A percentile compares a stretch with the other conserved stretches of the same genome.
Conservation (phyloP, 331 rosid genomes). For the Cydonia oblonga region DNA sequence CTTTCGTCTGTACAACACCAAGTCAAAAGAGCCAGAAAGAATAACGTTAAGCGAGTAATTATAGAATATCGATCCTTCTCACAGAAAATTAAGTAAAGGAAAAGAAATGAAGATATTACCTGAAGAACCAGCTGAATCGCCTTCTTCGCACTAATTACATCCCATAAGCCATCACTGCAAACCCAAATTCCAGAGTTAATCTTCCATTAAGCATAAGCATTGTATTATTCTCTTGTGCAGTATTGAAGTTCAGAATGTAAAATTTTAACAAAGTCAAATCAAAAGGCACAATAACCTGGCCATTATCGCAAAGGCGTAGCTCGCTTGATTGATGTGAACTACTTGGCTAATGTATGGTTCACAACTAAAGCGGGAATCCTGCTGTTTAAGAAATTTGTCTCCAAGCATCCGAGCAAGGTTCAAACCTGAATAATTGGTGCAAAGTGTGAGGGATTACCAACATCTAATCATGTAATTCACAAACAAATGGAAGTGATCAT, state of each 20-base stretch:
- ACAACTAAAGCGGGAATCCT: constrained; percentile 87
- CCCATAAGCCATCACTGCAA: constrained; percentile 96
- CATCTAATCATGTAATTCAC: constrained; percentile 1
- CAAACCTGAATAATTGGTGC: constrained; percentile 53
- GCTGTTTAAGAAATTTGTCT: constrained; percentile 93
- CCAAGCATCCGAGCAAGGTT: constrained; percentile 98
- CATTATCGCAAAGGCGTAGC: constrained; percentile 58
- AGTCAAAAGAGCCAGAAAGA: not conserved
- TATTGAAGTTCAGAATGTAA: not conserved
- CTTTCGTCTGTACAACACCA: constrained; percentile 44
- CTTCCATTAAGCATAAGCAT: not conserved
- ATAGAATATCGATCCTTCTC: not conserved
- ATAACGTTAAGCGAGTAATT: not conserved
- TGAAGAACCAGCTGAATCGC: constrained; percentile 69
- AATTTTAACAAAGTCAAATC: not conserved
- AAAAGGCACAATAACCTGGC: constrained; percentile 59
- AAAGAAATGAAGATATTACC: constrained; percentile 26
- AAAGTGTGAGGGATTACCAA: constrained; percentile 13
- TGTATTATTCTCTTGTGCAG: not conserved
- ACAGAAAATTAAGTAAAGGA: not conserved
- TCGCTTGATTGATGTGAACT: constrained; percentile 46
- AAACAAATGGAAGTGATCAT: not conserved
- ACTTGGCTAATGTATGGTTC: constrained; percentile 76
- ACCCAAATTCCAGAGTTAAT: constrained; percentile 11
- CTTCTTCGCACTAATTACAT: constrained; percentile 64